Conservation (phyloP, 768 basidiomycete species). For the Chalciporus sphaerocephalus region DNA sequence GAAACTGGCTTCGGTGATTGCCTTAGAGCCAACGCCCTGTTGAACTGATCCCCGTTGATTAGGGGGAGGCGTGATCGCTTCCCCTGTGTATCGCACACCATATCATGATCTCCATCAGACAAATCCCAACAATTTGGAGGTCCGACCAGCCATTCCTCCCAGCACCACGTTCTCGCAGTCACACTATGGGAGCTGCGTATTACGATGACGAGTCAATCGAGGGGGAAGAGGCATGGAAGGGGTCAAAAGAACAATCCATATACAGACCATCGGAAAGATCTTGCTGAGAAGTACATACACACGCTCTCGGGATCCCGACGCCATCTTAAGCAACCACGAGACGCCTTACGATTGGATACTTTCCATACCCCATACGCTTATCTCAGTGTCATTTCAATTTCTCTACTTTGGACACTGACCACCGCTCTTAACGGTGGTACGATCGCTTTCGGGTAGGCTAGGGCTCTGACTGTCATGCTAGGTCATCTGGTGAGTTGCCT, state of each 20-base stretch:
- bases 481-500: neutral
- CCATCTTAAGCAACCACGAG: neutral
- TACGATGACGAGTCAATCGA: neutral
- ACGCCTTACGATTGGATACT: neutral
- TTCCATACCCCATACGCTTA: neutral
- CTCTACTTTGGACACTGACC: neutral
- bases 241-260: neutral
- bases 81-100: neutral
- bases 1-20: neutral
- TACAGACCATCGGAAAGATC: neutral
- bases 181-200: neutral
- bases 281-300: neutral
- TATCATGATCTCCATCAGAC: conserved; percentile 16
- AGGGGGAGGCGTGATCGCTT: conserved; percentile 1
- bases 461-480: neutral
- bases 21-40: neutral
- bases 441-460: neutral
- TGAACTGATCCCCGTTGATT: conserved; percentile 12
- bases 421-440: neutral
- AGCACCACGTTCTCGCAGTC: neutral
- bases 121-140: conserved; percentile 16
- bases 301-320: neutral
- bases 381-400: neutral
- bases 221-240: neutral
- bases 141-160: conserved; percentile 9